Conservation (phyloP, 805 yeast species). For the Scheffersomyces stipitis region DNA sequence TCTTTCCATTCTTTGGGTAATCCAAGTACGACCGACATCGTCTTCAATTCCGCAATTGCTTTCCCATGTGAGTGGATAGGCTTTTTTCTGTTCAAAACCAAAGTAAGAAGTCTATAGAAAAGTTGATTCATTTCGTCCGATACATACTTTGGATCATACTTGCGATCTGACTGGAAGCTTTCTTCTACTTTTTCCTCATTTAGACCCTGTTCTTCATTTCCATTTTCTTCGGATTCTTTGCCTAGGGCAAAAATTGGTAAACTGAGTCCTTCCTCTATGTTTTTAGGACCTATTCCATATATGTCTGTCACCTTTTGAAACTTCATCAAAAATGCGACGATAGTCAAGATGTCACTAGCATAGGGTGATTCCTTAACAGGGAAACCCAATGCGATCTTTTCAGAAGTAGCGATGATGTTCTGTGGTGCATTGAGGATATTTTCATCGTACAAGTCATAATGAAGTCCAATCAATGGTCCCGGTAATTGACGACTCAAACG, state of each 20-base stretch:
- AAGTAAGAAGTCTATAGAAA: constrained; percentile 29
- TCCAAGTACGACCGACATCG: constrained; percentile 25
- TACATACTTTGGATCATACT: constrained; percentile 12
- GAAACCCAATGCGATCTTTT: constrained; percentile 36
- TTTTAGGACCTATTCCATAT: constrained; percentile 34
- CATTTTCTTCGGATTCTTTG: constrained; percentile 1
- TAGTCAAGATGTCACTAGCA: constrained; percentile 33
- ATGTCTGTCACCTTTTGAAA: constrained; percentile 26
- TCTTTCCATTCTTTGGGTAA: constrained; percentile 42
- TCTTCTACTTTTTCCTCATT: constrained; percentile 1
- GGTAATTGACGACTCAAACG: constrained; percentile 36
- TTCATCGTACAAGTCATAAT: constrained; percentile 39
- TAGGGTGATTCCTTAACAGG: constrained; percentile 23
- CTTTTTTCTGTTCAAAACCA: constrained; percentile 39
- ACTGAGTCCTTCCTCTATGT: constrained; percentile 36
- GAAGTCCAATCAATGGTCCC: constrained; percentile 38
- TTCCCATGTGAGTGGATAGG: constrained; percentile 19
- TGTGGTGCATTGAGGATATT: constrained; percentile 21
- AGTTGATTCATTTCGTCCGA: constrained; percentile 33
- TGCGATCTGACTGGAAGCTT: not conserved
- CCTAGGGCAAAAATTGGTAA: constrained; percentile 10
- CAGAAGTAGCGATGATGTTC: constrained; percentile 14
- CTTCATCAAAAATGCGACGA: constrained; percentile 31
- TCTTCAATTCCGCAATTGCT: constrained; percentile 36
- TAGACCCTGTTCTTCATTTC: not conserved